Percentiles rank a stretch among this genome's conserved stretches.
Evolutionary conservation across 192 early-diverging fungal species (phyloP).

Genomic region (Coemansia sp.): DNA sequence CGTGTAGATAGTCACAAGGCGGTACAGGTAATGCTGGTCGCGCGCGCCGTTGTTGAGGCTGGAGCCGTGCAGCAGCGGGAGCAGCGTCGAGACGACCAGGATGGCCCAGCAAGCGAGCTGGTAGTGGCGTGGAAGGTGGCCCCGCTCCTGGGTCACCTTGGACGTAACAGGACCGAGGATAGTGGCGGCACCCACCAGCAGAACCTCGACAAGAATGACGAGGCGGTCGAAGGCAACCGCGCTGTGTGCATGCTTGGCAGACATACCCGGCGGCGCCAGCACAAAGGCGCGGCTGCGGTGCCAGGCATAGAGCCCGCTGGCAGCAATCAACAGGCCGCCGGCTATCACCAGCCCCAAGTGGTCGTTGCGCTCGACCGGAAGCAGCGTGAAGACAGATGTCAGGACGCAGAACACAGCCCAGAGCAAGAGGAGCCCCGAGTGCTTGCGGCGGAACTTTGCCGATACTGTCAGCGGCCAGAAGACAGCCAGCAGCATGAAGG

Average conservation of each 20-base stretch:
- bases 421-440: constrained; percentile 50
- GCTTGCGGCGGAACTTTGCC: constrained; percentile 48
- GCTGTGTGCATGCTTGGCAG: constrained; percentile 21
- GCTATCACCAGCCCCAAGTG: constrained; percentile 62
- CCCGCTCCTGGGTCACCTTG: constrained; percentile 36
- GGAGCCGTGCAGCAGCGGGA: constrained; percentile 49
- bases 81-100: constrained; percentile 34
- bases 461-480: constrained; percentile 67
- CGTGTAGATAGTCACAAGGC: constrained; percentile 79
- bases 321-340: constrained; percentile 36
- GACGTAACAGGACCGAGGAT: constrained; percentile 44
- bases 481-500: constrained; percentile 64
- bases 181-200: constrained; percentile 43
- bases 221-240: constrained; percentile 35
- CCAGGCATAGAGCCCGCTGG: constrained; percentile 51
- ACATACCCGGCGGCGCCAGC: constrained; percentile 31
- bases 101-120: constrained; percentile 49
- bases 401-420: constrained; percentile 71
- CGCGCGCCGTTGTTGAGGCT: constrained; percentile 38
- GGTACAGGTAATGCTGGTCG: constrained; percentile 74
- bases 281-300: constrained; percentile 35
- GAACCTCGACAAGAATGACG: constrained; percentile 38
- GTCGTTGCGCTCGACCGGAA: constrained; percentile 85
- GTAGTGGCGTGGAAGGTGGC: constrained; percentile 34
- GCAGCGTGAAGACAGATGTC: constrained; percentile 81